Evolutionary conservation across 371 early-diverging fungal species (phyloP).

Genomic region (Parasitella parasitica): DNA sequence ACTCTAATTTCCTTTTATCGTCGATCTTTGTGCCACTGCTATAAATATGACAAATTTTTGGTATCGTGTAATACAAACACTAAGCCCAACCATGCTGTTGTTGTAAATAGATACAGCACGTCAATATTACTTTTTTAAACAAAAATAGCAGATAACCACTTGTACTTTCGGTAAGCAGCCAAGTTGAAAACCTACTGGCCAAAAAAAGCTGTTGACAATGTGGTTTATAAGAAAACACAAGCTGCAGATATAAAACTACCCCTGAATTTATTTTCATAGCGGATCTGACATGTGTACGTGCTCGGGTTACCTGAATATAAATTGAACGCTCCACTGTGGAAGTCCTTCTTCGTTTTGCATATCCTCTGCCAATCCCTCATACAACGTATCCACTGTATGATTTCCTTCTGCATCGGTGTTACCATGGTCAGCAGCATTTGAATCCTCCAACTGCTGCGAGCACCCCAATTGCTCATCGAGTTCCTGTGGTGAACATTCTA

Average conservation of each 20-base stretch:
- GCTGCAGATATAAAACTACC: neutral
- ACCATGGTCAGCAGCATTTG: neutral
- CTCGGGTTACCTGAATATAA: constrained; percentile 23
- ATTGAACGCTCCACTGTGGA: constrained; percentile 22
- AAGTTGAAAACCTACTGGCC: too few species aligned
- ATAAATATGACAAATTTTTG: neutral
- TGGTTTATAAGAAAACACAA: too few species aligned
- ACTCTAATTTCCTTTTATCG: constrained; percentile 13
- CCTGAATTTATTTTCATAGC: constrained; percentile 1
- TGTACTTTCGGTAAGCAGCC: too few species aligned
- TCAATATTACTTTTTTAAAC: too few species aligned
- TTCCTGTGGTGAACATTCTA: constrained; percentile 61
- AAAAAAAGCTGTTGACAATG: too few species aligned
- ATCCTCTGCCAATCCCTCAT: constrained; percentile 5
- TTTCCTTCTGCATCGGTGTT: neutral
- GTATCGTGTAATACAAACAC: constrained; percentile 11
- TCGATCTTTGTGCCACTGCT: constrained; percentile 12
- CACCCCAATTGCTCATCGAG: constrained; percentile 51
- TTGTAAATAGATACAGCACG: too few species aligned
- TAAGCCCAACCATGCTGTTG: neutral
- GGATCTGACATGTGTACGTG: neutral
- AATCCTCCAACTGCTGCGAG: constrained; percentile 2
- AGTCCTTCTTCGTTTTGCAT: constrained; percentile 7
- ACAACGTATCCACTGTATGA: constrained; percentile 1
- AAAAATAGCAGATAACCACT: too few species aligned